These are phyloP conservation scores for Cardiospermum halicacabum DNA, from an alignment of 345 rosid species.

Conservation along the genomic window DNA sequence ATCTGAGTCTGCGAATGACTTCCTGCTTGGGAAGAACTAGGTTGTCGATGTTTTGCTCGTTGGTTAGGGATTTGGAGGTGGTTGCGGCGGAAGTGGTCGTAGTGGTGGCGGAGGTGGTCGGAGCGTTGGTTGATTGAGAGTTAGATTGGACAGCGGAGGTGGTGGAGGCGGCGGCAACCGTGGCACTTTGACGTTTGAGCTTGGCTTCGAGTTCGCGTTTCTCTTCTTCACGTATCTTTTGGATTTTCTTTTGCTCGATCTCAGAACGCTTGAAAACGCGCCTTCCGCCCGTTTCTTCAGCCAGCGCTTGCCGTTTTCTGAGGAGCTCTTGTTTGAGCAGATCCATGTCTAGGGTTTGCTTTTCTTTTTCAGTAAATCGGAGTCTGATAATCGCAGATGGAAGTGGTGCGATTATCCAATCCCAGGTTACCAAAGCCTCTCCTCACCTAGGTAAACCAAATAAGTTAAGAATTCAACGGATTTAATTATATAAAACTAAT, in stretches of 20 bases:
- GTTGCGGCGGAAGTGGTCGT: conserved; percentile 32
- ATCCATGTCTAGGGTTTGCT: conserved; percentile 47
- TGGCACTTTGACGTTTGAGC: conserved; percentile 44
- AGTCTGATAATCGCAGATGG: no score
- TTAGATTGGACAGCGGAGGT: conserved; percentile 23
- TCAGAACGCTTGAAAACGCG: conserved; percentile 86
- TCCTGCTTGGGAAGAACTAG: conserved; percentile 79
- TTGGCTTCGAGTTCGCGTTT: conserved; percentile 84
- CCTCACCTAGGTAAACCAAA: no score
- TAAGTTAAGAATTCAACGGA: no score
- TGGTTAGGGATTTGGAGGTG: conserved; percentile 62
- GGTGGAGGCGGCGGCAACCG: conserved; percentile 25
- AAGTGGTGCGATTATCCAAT: not conserved
- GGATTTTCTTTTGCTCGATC: conserved; percentile 79
- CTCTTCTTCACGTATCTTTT: conserved; percentile 87
- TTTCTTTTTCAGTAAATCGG: no score
- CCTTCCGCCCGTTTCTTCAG: conserved; percentile 75
- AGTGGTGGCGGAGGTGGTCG: conserved; percentile 28
- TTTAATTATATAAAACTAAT: no score
- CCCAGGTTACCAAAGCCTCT: no score
- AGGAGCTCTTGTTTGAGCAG: conserved; percentile 66
- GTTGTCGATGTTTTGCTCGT: conserved; percentile 77
- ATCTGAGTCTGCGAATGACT: conserved; percentile 83
- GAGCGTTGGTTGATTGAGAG: conserved; percentile 28
- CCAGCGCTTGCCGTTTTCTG: conserved; percentile 64